These are phyloP conservation scores for Adansonia digitata DNA, from an alignment of 345 rosid species.

Conservation along the genomic window DNA sequence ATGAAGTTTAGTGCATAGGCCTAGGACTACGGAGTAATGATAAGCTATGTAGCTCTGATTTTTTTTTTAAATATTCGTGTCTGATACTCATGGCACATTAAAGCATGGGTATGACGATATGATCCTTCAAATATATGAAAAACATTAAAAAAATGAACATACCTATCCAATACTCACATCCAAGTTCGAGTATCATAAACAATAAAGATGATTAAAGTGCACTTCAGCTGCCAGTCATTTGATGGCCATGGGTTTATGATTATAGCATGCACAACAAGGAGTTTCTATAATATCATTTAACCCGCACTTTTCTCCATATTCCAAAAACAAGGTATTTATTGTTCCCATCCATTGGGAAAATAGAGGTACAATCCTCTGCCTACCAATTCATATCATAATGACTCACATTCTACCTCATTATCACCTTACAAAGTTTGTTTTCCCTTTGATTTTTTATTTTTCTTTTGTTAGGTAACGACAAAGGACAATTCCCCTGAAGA, in stretches of 20 bases:
- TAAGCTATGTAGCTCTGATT: no score
- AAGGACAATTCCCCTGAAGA: no score
- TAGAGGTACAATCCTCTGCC: constrained; percentile 28
- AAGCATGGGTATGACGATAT: no score
- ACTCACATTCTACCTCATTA: constrained; percentile 17
- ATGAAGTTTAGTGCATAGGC: not conserved
- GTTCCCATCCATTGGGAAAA: constrained; percentile 23
- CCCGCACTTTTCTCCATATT: constrained; percentile 4
- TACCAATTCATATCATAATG: constrained; percentile 25
- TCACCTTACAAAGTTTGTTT: constrained; percentile 17
- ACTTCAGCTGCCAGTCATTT: constrained; percentile 11
- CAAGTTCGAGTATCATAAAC: no score
- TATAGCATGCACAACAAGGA: constrained; percentile 2
- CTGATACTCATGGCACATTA: no score
- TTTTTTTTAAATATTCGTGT: no score
- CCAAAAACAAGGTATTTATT: constrained; percentile 22
- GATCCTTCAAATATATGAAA: no score
- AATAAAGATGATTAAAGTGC: constrained; percentile 4
- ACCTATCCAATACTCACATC: no score
- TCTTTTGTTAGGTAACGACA: not conserved
- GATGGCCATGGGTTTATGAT: constrained; percentile 2
- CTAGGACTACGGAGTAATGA: constrained; percentile 13
- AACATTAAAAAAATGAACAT: no score
- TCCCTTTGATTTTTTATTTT: not conserved
- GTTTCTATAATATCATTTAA: not conserved